These are phyloP conservation scores for Geotrichum phurueaensis DNA, from an alignment of 1,139 yeast genomes.

Conservation along the genomic window DNA sequence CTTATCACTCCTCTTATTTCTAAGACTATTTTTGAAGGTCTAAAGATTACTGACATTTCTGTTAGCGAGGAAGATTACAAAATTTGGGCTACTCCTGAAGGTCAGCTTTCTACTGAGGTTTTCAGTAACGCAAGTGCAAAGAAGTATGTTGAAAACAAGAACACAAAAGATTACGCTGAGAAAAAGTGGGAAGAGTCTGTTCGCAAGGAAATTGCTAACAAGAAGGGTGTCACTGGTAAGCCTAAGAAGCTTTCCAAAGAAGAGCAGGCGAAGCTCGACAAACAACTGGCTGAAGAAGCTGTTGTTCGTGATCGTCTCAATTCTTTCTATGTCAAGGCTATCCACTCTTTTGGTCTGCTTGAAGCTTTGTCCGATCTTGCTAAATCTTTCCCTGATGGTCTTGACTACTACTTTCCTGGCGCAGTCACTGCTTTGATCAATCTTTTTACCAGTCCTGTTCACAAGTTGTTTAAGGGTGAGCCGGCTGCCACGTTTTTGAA, in stretches of 20 bases:
- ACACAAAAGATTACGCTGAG: constrained; percentile 77
- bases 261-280: constrained; percentile 56
- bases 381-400: constrained; percentile 58
- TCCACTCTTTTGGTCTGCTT: constrained; percentile 50
- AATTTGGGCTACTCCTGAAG: constrained; percentile 66
- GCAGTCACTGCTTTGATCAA: constrained; percentile 44
- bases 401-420: constrained; percentile 62
- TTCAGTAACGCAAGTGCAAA: constrained; percentile 35
- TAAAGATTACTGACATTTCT: constrained; percentile 33
- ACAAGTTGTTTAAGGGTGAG: constrained; percentile 29
- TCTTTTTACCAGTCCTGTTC: constrained; percentile 40
- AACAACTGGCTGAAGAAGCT: constrained; percentile 58
- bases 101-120: constrained; percentile 63
- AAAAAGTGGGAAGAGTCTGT: constrained; percentile 85
- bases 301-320: constrained; percentile 47
- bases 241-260: constrained; percentile 64
- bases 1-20: constrained; percentile 50
- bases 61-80: constrained; percentile 44
- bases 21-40: constrained; percentile 34
- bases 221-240: constrained; percentile 34
- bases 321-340: constrained; percentile 37
- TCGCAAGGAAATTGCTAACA: constrained; percentile 63
- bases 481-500: constrained; percentile 32
- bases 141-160: constrained; percentile 45
- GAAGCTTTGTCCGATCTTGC: constrained; percentile 49